Conservation (phyloP, 2,329 filamentous ascomycete genomes). For the Fusarium sp. region DNA sequence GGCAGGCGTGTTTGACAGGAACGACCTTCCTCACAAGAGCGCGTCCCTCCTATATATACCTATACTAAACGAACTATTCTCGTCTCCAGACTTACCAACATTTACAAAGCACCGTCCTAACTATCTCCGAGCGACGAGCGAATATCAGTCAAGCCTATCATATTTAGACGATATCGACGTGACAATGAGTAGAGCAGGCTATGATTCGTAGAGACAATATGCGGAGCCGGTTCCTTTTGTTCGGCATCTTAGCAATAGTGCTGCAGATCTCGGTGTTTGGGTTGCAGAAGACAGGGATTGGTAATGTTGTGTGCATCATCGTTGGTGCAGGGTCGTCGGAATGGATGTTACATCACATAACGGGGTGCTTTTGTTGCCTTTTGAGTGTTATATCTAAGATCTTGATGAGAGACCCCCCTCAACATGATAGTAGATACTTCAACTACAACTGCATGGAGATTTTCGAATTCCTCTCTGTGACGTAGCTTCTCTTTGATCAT, state of each 20-base stretch:
- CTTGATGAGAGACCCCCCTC: background rate
- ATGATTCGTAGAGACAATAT: background rate
- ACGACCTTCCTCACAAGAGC: background rate
- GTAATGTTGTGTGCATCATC: background rate
- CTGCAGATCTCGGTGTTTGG: slow-evolving; percentile 31
- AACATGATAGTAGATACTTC: background rate
- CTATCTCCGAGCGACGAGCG: slow-evolving; percentile 37
- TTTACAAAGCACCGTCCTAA: slow-evolving; percentile 4
- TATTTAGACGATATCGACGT: background rate
- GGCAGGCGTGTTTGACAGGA: slow-evolving; percentile 2
- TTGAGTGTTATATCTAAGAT: background rate
- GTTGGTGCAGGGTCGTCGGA: background rate
- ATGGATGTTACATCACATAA: slow-evolving; percentile 15
- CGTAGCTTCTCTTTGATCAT: background rate
- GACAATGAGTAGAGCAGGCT: background rate
- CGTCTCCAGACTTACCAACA: slow-evolving; percentile 30
- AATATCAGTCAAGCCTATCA: slow-evolving; percentile 18
- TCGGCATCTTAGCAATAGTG: slow-evolving; percentile 19
- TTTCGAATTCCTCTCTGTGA: background rate
- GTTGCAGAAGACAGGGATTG: slow-evolving; percentile 22
- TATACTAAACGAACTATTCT: slow-evolving; percentile 4
- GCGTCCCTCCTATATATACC: slow-evolving; percentile 30
- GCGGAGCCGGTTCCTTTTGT: slow-evolving; percentile 8
- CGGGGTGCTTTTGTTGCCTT: background rate
- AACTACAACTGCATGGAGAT: background rate